A percentile compares a stretch with the other conserved stretches of the same genome.
These are phyloP conservation scores for Trichoderma breve DNA, from an alignment of 2,329 filamentous ascomycete species.

Conservation along the genomic window DNA sequence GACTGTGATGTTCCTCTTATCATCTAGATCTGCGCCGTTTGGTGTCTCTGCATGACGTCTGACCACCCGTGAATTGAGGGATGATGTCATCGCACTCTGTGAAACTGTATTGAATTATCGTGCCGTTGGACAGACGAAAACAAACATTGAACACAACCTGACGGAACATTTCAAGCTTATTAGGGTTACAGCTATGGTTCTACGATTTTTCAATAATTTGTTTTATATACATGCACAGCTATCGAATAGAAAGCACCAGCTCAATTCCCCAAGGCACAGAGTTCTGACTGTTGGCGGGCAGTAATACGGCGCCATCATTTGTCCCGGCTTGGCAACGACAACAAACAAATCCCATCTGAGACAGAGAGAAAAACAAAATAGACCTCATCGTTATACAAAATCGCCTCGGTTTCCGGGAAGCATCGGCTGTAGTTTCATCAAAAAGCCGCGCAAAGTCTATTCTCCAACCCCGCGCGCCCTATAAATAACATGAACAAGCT, in stretches of 20 bases:
- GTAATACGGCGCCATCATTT: neutral
- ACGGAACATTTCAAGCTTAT: neutral
- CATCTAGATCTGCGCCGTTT: neutral
- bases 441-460: neutral
- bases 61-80: neutral
- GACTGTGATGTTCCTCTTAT: neutral
- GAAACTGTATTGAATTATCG: no score
- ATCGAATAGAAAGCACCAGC: neutral
- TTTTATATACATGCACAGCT: neutral
- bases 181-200: neutral
- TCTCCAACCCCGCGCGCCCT: constrained; percentile 14
- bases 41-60: neutral
- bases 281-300: neutral
- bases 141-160: neutral
- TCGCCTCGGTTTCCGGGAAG: neutral
- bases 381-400: neutral
- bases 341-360: neutral
- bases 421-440: neutral
- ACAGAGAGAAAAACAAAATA: neutral
- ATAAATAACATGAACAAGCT: neutral
- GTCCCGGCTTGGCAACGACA: neutral
- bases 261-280: neutral
- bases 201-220: neutral
- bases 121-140: neutral
- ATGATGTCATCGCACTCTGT: neutral